Evolutionary conservation across 371 early-diverging fungal species (phyloP), one percentile per base, ranked within the genome.

Genomic region (Scutellospora calospora): DNA sequence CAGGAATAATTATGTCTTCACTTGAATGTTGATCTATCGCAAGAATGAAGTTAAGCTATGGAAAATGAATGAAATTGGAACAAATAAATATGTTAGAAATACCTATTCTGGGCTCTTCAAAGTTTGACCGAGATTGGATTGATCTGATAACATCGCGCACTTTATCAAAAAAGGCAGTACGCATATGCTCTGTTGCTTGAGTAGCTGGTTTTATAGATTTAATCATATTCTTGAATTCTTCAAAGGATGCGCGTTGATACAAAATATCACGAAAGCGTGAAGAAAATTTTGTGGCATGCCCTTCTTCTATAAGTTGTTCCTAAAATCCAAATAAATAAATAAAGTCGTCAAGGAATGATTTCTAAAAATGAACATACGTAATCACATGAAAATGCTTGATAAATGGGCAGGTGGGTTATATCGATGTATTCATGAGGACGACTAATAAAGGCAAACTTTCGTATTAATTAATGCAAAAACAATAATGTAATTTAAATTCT

Each of bases 201-300:
- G 88, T 80, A 25, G 84, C 87, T 63, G 81, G 84, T 11, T 86
- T 91, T 11, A 91, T 80, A 65, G 89, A 89, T 25, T 88, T 82
- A 55, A 92, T 90, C 82, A 88, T 84, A 62, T 87, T 85, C 38
- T 85, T 84, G 5, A 90, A 84, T 81, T 94, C 95, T 80, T 94
- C 94, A 83, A 91, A 91, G 6, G 94, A 91, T 0, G 95, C 94
- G 18, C 94, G 85, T 77, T 94, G 95, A 76, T 89, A 94, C 18
- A 94, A 80, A 87, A 94, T 86, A 49, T 94, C 95, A 0, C 93
- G 86, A 82, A 92, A 90, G 73, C 89, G 85, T 0, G 90, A 87
- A 69, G 88, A 87, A 27, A 88, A 87, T 35, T 88, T 88, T 41
- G 91, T 89, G 5, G 89, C 88, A 55, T 87, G 88, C 12, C 90